Percentiles rank a stretch among this genome's conserved stretches.
Evolutionary conservation across 495 filamentous ascomycete genomes (phyloP).

Genomic region (Talaromyces nanjingensis): DNA sequence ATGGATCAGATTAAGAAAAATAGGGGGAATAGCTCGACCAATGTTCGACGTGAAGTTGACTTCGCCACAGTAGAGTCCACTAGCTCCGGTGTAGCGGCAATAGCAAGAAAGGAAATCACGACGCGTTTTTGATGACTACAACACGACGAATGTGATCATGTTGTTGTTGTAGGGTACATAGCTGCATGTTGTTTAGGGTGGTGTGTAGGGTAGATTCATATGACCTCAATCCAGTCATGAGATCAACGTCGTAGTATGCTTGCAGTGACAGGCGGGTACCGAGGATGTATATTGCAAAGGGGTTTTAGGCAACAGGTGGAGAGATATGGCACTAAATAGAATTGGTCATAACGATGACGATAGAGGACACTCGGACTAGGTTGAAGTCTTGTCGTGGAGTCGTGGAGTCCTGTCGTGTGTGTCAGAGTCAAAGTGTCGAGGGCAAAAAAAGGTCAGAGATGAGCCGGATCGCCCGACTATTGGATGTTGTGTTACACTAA

Average conservation of each 20-base stretch:
- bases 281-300: neutral
- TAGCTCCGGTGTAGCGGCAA: neutral
- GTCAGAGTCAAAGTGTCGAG: neutral
- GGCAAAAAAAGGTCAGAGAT: neutral
- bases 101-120: neutral
- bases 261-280: neutral
- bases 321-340: neutral
- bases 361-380: neutral
- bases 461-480: neutral
- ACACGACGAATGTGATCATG: neutral
- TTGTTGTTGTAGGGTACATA: neutral
- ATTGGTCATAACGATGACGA: neutral
- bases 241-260: neutral
- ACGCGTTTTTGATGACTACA: neutral
- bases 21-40: neutral
- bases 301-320: neutral
- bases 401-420: neutral
- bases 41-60: conserved; percentile 6
- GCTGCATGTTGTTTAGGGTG: neutral
- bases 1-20: neutral
- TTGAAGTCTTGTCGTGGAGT: neutral
- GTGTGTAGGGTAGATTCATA: neutral
- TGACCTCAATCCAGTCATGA: neutral
- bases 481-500: neutral
- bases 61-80: neutral